phyloP scores from a whole-genome alignment of 2,329 filamentous ascomycete species.

The Pyrenophora tritici-repentis region DNA sequence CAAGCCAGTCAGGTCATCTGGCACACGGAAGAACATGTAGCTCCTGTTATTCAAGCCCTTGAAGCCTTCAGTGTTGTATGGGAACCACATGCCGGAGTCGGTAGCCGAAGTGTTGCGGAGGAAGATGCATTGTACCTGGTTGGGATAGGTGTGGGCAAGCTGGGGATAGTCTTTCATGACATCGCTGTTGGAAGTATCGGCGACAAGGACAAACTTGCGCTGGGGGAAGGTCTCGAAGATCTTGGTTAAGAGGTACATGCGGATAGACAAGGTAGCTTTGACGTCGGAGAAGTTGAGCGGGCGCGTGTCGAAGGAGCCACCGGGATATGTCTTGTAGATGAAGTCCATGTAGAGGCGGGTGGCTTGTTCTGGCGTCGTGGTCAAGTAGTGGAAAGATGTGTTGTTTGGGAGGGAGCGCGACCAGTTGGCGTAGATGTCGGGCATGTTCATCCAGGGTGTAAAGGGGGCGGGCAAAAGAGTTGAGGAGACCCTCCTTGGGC shows the following conservation, averaged over 20 bases:
- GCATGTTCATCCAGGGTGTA: slow-evolving; percentile 78
- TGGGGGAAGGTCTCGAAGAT: slow-evolving; percentile 76
- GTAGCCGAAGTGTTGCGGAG: slow-evolving; percentile 75
- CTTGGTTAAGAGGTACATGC: slow-evolving; percentile 70
- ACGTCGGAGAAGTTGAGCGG: slow-evolving; percentile 81
- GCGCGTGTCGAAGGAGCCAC: slow-evolving; percentile 73
- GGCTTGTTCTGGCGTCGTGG: slow-evolving; percentile 77
- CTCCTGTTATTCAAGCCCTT: slow-evolving; percentile 65
- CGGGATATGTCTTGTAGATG: slow-evolving; percentile 78
- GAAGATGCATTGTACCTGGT: slow-evolving; percentile 77
- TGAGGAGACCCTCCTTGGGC: slow-evolving; percentile 73
- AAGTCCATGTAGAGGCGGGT: slow-evolving; percentile 79
- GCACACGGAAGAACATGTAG: slow-evolving; percentile 80
- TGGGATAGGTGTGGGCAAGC: slow-evolving; percentile 68
- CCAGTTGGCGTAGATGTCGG: slow-evolving; percentile 78
- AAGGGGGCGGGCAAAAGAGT: slow-evolving; percentile 76
- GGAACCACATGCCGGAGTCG: slow-evolving; percentile 69
- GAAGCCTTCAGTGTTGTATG: slow-evolving; percentile 76
- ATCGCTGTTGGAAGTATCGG: slow-evolving; percentile 76
- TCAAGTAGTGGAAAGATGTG: slow-evolving; percentile 80
- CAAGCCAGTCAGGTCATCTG: slow-evolving; percentile 69
- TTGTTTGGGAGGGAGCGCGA: slow-evolving; percentile 64
- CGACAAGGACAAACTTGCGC: slow-evolving; percentile 75
- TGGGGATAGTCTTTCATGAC: slow-evolving; percentile 69
- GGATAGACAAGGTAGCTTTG: slow-evolving; percentile 71